Base-by-base conservation (phyloP, 306 rosid genomes). In the Boehmeria nivea region DNA sequence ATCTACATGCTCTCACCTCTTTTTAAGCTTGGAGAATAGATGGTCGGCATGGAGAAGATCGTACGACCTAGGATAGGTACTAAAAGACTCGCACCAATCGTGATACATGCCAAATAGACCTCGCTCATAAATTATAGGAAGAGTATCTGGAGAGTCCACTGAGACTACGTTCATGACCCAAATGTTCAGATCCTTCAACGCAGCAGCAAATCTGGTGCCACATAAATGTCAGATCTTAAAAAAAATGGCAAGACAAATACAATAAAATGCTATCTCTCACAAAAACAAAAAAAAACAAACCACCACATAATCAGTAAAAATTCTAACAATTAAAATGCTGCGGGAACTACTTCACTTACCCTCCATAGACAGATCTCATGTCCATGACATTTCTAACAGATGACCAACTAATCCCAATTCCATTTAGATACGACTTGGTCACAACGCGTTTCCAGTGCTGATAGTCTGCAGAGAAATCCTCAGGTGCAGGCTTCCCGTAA, bases 101-200 rank as follows among this genome's bases (percentile, higher is more conserved):
- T 93, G 99, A 51, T 93, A 93, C 65, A 85, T 87, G 18, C 99
- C 99, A 25, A 87, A 87, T 43, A 93, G 84, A 61, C 99, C 99
- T 50, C 96, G 84, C 67, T 93, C 99, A 15, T 66, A 93, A 59
- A 93, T 87, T 48, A 87, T 75, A 58, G 99, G 96, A 28, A 93
- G 84, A 1, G 99, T 93, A 42, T 93, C 99, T 9, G 96, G 74
- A 5, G 94, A 54, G 67, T 87, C 84, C 58, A 87, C 69, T 18
- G 99, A 27, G 60, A 93, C 94, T 46, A 93, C 94, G 38, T 93
- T 93, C 96, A 93, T 87, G 47, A 93, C 96, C 99, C 99, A 93
- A 59, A 93, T 14, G 20, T 76, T 85, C 78, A 85, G 69, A 66
- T 87, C 83, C 70, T 63, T 87, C 84, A 93, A 63, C 44, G 99